phyloP scores from a whole-genome alignment of 495 filamentous ascomycete species.

The Cercophora samala region DNA sequence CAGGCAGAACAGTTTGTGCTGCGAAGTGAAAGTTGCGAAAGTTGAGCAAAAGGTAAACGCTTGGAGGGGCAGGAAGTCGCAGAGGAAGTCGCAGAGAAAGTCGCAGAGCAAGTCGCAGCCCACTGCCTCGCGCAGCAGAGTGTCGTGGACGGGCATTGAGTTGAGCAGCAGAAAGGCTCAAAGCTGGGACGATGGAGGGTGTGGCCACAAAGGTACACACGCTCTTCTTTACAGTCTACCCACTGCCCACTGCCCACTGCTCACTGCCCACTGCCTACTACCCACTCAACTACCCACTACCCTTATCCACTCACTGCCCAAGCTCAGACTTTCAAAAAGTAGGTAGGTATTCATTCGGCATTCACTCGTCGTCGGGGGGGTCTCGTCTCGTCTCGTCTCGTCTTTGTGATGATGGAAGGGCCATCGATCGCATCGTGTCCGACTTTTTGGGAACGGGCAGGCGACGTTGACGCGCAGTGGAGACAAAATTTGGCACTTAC shows the following conservation, averaged over 20 bases:
- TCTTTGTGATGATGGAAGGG: neutral
- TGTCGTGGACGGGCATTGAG: neutral
- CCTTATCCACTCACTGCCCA: too few species aligned
- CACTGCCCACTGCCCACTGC: neutral
- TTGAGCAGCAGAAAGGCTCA: neutral
- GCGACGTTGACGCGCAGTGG: neutral
- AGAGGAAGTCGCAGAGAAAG: neutral
- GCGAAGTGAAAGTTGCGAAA: neutral
- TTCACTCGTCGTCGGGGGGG: too few species aligned
- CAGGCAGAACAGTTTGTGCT: neutral
- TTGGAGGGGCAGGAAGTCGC: neutral
- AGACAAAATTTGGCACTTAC: slow-evolving; percentile 3
- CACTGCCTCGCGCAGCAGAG: neutral
- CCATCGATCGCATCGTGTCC: neutral
- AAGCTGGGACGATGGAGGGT: neutral
- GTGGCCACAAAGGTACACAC: neutral
- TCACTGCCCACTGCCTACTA: neutral
- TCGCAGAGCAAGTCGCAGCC: neutral
- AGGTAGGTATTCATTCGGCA: neutral
- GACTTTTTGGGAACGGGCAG: neutral
- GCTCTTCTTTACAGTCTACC: neutral
- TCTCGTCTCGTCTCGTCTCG: too few species aligned
- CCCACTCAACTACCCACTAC: too few species aligned
- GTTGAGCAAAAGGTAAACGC: neutral
- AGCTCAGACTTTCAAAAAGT: neutral